Evolutionary conservation across 768 basidiomycete species (phyloP).

Genomic region (Xerocomellus intermedius): DNA sequence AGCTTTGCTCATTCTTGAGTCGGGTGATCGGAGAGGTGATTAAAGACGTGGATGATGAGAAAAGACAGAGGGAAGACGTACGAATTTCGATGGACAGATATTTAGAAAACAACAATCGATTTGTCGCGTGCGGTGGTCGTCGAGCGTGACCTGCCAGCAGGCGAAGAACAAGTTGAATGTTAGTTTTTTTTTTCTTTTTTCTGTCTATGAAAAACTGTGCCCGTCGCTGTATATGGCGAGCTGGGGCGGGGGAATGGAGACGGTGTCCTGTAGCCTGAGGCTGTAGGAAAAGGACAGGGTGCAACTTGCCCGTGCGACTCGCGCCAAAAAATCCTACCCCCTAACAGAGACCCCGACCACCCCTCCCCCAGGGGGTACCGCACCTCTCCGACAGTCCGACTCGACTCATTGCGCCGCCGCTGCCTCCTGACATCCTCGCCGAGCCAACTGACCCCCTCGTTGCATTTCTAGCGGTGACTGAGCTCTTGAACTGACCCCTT

Average conservation of each 20-base stretch:
- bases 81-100: constrained; percentile 44
- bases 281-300: constrained; percentile 39
- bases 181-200: constrained; percentile 25
- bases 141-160: constrained; percentile 91
- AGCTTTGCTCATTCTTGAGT: constrained; percentile 90
- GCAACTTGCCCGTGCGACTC: constrained; percentile 33
- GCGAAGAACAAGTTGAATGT: constrained; percentile 62
- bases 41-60: not conserved
- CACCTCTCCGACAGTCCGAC: not conserved
- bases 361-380: constrained; percentile 17
- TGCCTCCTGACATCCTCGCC: not conserved
- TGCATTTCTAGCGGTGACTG: too few species aligned
- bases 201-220: constrained; percentile 39
- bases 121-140: constrained; percentile 76
- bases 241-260: constrained; percentile 25
- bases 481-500: not conserved
- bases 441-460: not conserved
- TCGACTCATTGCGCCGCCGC: constrained; percentile 1
- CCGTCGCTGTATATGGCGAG: constrained; percentile 39
- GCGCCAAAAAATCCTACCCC: constrained; percentile 31
- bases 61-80: constrained; percentile 28
- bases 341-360: constrained; percentile 28
- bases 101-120: constrained; percentile 49
- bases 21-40: constrained; percentile 5
- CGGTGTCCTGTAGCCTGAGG: constrained; percentile 38